Evolutionary conservation across 2,329 filamentous ascomycete genomes (phyloP), one percentile per base, ranked within the genome.

Genomic region (Pseudogymnoascus sp.): DNA sequence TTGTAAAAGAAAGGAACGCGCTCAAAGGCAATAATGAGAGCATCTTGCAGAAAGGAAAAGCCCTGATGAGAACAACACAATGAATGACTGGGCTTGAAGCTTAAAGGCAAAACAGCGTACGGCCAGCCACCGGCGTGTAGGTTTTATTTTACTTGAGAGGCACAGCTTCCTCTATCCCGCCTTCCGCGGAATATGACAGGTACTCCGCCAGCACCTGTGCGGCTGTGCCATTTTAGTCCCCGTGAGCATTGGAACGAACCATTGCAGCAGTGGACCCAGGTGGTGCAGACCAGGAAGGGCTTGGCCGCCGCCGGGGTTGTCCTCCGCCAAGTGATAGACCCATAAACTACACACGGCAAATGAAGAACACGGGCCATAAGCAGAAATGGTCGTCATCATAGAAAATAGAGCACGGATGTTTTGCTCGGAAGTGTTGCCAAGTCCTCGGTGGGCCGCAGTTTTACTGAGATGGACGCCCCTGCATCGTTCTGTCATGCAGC

Each of bases 41-140:
- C 48, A 55, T 55, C 48, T 55, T 55, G 48, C 15, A 21, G 31
- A 33, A 55, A 10, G 21, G 12, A 33, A 35, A 33, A 12, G 48
- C 48, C 29, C 29, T 55, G 29, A 55, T 55, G 21, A 55, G 27
- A 55, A 55, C 29, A 35, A 33, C 48, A 13, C 12, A 55, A 55
- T 55, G 29, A 55, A 33, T 55, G 48, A 55, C 29, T 33, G 48
- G 15, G 15, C 48, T 35, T 17, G 48, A 55, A 21, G 48, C 48
- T 55, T 5, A 55, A 55, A 33, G 35, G 48, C 48, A 55, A 55
- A 55, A 55, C 29, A 35, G 48, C 48, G 9, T 55, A 55, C n/a
- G 17, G 35, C 48, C 29, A 33, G 35, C 48, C 29, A 33, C 48
- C 48, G 21, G 5, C 48, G n/a, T 55, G n/a, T 33, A 33, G 48